A percentile compares a stretch with the other conserved stretches of the same genome.
Conservation (phyloP, 2,329 filamentous ascomycete species). For the Aaosphaeria arxii region DNA sequence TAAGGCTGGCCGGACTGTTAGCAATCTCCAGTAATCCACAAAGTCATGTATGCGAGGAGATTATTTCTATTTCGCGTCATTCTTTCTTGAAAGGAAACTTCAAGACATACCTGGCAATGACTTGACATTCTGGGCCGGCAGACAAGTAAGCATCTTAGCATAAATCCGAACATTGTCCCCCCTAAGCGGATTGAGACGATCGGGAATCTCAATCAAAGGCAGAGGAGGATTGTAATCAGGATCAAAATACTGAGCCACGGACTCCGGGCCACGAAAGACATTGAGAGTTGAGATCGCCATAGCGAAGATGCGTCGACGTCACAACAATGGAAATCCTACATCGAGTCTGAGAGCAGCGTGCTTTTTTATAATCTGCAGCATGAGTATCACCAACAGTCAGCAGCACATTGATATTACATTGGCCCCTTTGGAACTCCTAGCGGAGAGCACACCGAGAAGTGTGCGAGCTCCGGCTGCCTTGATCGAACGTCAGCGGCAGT, state of each 20-base stretch:
- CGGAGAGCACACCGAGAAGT: no score
- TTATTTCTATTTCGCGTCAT: background rate
- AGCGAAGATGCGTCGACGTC: background rate
- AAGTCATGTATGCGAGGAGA: background rate
- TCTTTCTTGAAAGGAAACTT: no score
- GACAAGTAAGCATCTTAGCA: constrained; percentile 65
- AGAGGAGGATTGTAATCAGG: constrained; percentile 57
- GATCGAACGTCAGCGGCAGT: no score
- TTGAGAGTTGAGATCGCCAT: constrained; percentile 41
- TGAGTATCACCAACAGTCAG: no score
- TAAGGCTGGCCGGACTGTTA: constrained; percentile 36
- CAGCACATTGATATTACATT: no score
- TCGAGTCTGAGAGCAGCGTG: background rate
- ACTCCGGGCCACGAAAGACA: constrained; percentile 57
- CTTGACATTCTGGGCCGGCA: constrained; percentile 65
- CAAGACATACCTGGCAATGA: constrained; percentile 53
- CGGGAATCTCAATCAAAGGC: constrained; percentile 61
- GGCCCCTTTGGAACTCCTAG: no score
- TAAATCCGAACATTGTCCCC: constrained; percentile 61
- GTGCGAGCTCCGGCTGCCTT: no score
- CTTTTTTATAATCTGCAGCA: no score
- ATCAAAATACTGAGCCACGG: constrained; percentile 58
- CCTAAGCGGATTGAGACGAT: constrained; percentile 55
- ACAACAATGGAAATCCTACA: background rate
- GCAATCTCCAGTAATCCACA: background rate